Evolutionary conservation across 768 basidiomycete species (phyloP), one percentile per base, ranked within the genome.

Genomic region (Mycena floridula): DNA sequence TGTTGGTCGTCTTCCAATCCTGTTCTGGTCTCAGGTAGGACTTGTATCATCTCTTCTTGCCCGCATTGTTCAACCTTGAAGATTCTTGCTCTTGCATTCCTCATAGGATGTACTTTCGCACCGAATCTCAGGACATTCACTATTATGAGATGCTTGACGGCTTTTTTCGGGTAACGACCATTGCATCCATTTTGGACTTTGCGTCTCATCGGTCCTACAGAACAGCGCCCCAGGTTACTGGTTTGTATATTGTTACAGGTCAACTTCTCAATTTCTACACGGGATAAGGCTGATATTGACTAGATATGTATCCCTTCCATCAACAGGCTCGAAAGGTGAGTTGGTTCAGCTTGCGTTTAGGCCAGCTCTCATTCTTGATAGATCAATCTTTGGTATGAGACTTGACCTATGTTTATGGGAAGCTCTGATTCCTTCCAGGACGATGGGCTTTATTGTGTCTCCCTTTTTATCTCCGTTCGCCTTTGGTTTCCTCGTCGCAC

Each of bases 21-120:
- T 87, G 27, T 85, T 84, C 62, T 87, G 83, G 83, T 79, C 80
- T 0, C 82, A 85, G 62, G 77, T 76, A 44, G 22, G 65, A 48
- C 25, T 26, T 12, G 43, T 25, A 7, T 42, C 23, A 5, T 30
- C 7, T 37, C 13, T 11, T 9, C 23, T 4, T n/a, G 12, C 40
- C 21, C 21, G 11, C 15, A n/a, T 13, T 35, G 3, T 35, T 35
- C 15, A 3, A 30, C 15, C 32, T 15, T 15, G 2, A 43, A 81
- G 76, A 51, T 84, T 11, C 57, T 83, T 20, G 73, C 78, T 0
- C 55, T 81, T 11, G 76, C 69, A 1, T 85, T 81, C 64, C 61
- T 77, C 11, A 61, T 77, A n/a, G 79, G 79, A 1, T 72, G 32
- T 35, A 35, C 32, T 35, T 35, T 35, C 32, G 32, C 32, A 4